phyloP scores from a whole-genome alignment of 306 rosid genomes.

The Cucurbita maxima region DNA sequence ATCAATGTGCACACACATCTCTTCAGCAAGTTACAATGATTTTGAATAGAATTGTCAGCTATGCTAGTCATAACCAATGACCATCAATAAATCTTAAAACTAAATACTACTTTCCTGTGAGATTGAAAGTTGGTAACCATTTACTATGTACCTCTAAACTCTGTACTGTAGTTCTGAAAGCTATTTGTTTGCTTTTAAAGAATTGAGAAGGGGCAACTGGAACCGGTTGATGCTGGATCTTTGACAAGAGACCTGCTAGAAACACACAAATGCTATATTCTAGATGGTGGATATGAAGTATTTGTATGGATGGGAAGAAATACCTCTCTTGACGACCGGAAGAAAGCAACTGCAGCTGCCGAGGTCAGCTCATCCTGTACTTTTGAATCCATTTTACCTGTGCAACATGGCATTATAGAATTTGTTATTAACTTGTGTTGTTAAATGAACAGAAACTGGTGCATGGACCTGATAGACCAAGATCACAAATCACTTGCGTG shows the following conservation, averaged over 20 bases:
- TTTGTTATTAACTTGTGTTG: conserved; percentile 5
- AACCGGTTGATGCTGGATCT: conserved; percentile 47
- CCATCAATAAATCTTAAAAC: not conserved
- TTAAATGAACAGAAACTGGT: conserved; percentile 46
- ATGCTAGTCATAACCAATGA: not conserved
- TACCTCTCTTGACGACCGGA: conserved; percentile 77
- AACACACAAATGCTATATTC: conserved; percentile 62
- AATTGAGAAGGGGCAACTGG: conserved; percentile 59
- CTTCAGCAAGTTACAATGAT: not conserved
- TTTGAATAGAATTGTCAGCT: not conserved
- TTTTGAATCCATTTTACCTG: conserved; percentile 8
- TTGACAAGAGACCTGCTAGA: conserved; percentile 66
- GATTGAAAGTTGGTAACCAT: not conserved
- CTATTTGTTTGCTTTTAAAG: conserved; percentile 30
- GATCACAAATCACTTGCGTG: conserved; percentile 62
- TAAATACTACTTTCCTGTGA: not conserved
- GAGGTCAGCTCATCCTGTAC: conserved; percentile 40
- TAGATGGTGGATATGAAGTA: conserved; percentile 81
- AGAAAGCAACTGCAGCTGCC: conserved; percentile 64
- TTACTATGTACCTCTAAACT: conserved; percentile 13
- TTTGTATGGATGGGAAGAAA: conserved; percentile 90
- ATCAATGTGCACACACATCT: not conserved
- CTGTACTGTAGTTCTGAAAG: not conserved
- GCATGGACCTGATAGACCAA: conserved; percentile 30
- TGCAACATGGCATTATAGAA: conserved; percentile 3